Base-by-base conservation (phyloP, 2,329 filamentous ascomycete species). In the Rhinocladiella similis region DNA sequence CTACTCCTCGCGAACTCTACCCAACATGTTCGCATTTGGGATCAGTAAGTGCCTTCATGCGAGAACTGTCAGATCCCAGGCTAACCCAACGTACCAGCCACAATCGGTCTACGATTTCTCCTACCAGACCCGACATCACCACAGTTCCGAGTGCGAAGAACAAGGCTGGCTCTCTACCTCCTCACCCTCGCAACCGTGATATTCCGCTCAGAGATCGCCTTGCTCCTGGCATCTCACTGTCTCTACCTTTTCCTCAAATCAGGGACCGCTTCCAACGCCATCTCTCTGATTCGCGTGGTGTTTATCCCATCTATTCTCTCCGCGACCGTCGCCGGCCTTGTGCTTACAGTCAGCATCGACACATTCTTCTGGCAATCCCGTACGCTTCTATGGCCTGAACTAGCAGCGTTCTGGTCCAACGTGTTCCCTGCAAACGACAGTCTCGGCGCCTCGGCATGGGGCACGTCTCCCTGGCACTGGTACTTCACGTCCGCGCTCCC, bases 21-120 rank as follows among this genome's bases (percentile, higher is more conserved):
- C 94, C 1, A 99, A 99, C 71, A 96, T 95, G 88, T 96, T 97
- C 74, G 92, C 94, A 18, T 94, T 97, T 75, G 84, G 85, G 9
- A 75, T 97, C 56, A 90, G 88, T 93, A 78, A 12, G 29, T 80
- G 35, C 25, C 25, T 52, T 6, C 19, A 29, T 50, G 18, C 7
- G 12, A 12, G 22, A 22, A 29, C 39, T 14, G 13, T 13, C 14
- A 35, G 27, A 29, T 39, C 14, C 18, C 45, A 13, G 13, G 12
- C 54, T 43, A n/a, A 56, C 35, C 50, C 33, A 18, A 48, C n/a
- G 19, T 16, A 42, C 33, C 53, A 71, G 70, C 71, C 33, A 77
- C 73, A 1, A 43, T 74, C 7, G 73, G 72, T 9, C 66, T 84
- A 46, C 70, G 77, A 38, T 75, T 73, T 56, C 68, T 83, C 43